Conservation (phyloP, 176 grass and related monocot genomes). For the Lolium multiflorum region DNA sequence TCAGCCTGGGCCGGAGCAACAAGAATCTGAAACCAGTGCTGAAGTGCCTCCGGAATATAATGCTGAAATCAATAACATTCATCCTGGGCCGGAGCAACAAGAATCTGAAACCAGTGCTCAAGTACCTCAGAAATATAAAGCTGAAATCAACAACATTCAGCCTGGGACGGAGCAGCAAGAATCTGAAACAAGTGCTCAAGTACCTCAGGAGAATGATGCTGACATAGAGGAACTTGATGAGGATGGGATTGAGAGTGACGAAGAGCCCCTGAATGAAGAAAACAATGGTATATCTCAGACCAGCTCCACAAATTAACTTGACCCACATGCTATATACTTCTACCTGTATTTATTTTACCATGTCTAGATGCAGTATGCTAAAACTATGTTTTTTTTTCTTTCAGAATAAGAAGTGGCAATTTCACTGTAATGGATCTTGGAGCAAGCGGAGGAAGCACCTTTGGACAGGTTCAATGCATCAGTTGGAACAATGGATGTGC, state of each 20-base stretch:
- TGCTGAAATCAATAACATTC: background rate
- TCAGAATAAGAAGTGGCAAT: background rate
- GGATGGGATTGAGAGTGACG: too few species aligned
- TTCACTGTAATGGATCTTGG: background rate
- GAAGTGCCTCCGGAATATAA: background rate
- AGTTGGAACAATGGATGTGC: background rate
- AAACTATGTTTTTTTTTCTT: background rate
- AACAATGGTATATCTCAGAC: too few species aligned
- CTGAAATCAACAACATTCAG: too few species aligned
- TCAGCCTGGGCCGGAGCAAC: background rate
- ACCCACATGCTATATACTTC: background rate
- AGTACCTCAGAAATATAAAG: too few species aligned
- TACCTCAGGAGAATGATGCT: too few species aligned
- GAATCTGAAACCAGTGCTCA: too few species aligned
- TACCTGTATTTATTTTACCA: background rate
- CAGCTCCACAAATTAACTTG: too few species aligned
- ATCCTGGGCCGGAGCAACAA: too few species aligned
- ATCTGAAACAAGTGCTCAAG: too few species aligned
- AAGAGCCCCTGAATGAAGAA: too few species aligned
- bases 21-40: background rate
- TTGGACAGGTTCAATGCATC: background rate
- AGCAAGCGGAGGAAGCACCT: background rate
- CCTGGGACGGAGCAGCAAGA: too few species aligned
- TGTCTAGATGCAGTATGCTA: background rate
- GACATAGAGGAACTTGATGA: too few species aligned